Evolutionary conservation across 148 eudicot genomes (phyloP), one percentile per base, ranked within the genome.

Genomic region (Pouteria glomerata): DNA sequence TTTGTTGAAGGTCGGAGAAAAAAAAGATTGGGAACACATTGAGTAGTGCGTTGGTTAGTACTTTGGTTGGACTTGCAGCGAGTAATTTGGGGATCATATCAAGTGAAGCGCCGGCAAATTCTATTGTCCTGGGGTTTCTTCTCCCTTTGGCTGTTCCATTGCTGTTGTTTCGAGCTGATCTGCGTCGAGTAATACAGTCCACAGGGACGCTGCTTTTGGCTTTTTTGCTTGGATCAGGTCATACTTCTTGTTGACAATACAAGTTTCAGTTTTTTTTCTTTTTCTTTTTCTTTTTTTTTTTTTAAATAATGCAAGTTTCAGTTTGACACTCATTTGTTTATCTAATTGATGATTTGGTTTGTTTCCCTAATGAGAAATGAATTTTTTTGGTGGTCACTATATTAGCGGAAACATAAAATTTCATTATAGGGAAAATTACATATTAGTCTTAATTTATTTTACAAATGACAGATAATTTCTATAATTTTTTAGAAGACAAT

Each of bases 181-280:
- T 93, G 85, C 85, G 84, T 52, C 85, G 73, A 16, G 79, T 90
- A 37, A 41, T 89, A 27, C 78, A 74, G 53, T 87, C 96, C 5
- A 86, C 98, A 18, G 95, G 98, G 72, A 82, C 71, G 58, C 74
- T 93, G 69, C 85, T 93, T 47, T 77, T 85, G 68, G 98, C 98
- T 52, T 93, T 93, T 85, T 85, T 90, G 85, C 74, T 93, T 78
- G 97, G 98, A 76, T 83, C 97, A 80, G 94, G 96, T 93, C n/a
- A n/a, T 62, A 2, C 1, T 8, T 13, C 37, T 62, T 51, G n/a
- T 24, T 8, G 12, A 19, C 3, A 4, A 4, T 48, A 33, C 44
- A 34, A 52, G 7, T 34, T 61, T 37, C 26, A n/a, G 45, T 37
- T 26, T 30, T 30, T 24, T 33, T 12, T 44, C 4, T 8, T 6